Conservation (phyloP, 345 rosid species). For the Hypericum perforatum region DNA sequence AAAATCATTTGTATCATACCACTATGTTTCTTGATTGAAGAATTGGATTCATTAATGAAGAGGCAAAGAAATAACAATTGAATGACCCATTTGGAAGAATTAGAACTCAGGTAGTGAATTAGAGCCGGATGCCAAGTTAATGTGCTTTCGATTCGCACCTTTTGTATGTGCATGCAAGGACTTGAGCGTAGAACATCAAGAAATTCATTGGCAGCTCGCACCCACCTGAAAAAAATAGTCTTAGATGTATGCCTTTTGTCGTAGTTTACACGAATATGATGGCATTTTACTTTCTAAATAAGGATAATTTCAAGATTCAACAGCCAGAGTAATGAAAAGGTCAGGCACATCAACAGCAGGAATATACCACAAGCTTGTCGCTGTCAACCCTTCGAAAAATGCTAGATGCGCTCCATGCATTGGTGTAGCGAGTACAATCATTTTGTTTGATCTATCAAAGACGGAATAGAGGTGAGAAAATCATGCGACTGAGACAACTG, state of each 20-base stretch:
- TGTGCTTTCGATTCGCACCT: constrained; percentile 22
- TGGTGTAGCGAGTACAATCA: constrained; percentile 62
- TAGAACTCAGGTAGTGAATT: no score
- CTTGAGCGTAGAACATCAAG: constrained; percentile 53
- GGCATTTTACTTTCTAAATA: no score
- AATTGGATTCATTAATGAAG: no score
- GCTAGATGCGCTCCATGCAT: constrained; percentile 88
- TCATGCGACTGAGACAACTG: background rate
- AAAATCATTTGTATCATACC: no score
- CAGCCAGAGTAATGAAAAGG: no score
- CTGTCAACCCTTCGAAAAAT: constrained; percentile 76
- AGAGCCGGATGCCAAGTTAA: no score
- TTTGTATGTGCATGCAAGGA: constrained; percentile 52
- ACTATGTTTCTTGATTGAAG: no score
- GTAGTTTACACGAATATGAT: no score
- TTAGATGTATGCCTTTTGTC: no score
- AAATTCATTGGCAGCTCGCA: constrained; percentile 66
- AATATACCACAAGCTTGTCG: constrained; percentile 49
- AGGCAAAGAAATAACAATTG: no score
- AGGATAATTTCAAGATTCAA: no score
- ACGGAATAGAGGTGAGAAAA: background rate
- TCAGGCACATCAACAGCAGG: background rate
- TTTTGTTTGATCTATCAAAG: constrained; percentile 53
- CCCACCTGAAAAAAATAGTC: constrained; percentile 54
- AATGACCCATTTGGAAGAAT: no score